These are phyloP conservation scores for Globisporangium okanoganense DNA, from an alignment of 352 stramenopile genomes.

Conservation along the genomic window DNA sequence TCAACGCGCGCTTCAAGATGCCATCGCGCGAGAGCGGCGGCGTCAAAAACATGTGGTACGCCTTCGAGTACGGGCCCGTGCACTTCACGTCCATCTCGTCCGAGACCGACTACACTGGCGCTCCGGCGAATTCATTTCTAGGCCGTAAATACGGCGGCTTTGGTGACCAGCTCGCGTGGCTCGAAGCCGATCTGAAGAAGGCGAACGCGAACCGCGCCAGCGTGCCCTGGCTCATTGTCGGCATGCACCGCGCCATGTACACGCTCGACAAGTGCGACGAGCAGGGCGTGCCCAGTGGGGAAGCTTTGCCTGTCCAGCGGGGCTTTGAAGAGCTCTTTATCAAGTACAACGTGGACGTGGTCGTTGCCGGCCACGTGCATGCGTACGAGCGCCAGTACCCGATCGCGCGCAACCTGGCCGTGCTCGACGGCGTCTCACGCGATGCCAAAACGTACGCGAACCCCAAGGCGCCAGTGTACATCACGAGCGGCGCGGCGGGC, in stretches of 20 bases:
- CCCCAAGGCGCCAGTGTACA: constrained; percentile 57
- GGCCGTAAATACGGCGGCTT: constrained; percentile 37
- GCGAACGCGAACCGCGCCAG: constrained; percentile 39
- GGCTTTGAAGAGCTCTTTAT: constrained; percentile 83
- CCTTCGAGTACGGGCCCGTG: constrained; percentile 78
- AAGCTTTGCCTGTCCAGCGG: constrained; percentile 30
- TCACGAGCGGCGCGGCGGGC: constrained; percentile 58
- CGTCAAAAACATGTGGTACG: constrained; percentile 85
- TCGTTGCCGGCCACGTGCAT: constrained; percentile 82
- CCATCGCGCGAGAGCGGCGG: constrained; percentile 58
- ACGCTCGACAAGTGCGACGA: constrained; percentile 16
- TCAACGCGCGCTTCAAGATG: constrained; percentile 86
- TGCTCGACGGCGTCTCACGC: constrained; percentile 42
- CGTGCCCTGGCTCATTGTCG: constrained; percentile 49
- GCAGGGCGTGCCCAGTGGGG: constrained; percentile 14
- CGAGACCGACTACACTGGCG: constrained; percentile 58
- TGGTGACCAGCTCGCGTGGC: constrained; percentile 46
- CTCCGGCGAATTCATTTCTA: constrained; percentile 32
- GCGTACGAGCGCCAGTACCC: constrained; percentile 78
- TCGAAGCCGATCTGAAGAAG: constrained; percentile 44
- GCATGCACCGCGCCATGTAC: constrained; percentile 51
- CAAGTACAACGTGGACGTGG: constrained; percentile 84
- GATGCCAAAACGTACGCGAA: constrained; percentile 60
- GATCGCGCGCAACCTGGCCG: constrained; percentile 33
- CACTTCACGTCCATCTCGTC: constrained; percentile 82